Evolutionary conservation across 1,139 yeast genomes (phyloP).

Genomic region (Scheffersomyces lignicola): DNA sequence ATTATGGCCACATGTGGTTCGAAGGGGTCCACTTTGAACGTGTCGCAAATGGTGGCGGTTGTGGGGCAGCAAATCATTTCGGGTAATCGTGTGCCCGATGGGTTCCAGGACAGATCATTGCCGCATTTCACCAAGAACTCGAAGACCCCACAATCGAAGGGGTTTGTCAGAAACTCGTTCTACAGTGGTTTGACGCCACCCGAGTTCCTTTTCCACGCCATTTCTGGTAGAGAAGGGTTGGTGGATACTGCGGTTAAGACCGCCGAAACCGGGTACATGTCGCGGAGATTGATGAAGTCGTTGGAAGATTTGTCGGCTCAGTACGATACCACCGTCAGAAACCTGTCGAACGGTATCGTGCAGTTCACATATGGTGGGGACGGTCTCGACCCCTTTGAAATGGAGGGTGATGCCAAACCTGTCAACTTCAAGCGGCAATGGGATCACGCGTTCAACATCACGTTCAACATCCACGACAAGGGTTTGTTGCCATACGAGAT

Average conservation of each 20-base stretch:
- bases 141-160: constrained; percentile 96
- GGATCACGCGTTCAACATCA: constrained; percentile 84
- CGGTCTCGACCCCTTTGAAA: constrained; percentile 95
- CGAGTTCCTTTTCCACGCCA: constrained; percentile 96
- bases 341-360: constrained; percentile 93
- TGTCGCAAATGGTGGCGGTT: constrained; percentile 99
- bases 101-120: constrained; percentile 95
- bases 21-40: constrained; percentile 96
- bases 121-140: constrained; percentile 97
- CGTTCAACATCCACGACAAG: constrained; percentile 54
- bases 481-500: constrained; percentile 76
- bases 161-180: constrained; percentile 95
- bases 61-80: constrained; percentile 99
- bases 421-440: constrained; percentile 93
- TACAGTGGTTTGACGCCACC: constrained; percentile 94
- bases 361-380: constrained; percentile 99
- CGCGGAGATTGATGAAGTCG: constrained; percentile 97
- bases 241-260: constrained; percentile 99
- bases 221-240: constrained; percentile 99
- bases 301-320: constrained; percentile 92
- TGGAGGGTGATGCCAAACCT: constrained; percentile 98
- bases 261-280: constrained; percentile 99
- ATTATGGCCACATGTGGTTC: constrained; percentile 99
- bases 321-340: constrained; percentile 93
- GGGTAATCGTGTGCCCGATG: constrained; percentile 99